phyloP scores from a whole-genome alignment of 768 basidiomycete genomes.

The Tricholoma saponaceum region DNA sequence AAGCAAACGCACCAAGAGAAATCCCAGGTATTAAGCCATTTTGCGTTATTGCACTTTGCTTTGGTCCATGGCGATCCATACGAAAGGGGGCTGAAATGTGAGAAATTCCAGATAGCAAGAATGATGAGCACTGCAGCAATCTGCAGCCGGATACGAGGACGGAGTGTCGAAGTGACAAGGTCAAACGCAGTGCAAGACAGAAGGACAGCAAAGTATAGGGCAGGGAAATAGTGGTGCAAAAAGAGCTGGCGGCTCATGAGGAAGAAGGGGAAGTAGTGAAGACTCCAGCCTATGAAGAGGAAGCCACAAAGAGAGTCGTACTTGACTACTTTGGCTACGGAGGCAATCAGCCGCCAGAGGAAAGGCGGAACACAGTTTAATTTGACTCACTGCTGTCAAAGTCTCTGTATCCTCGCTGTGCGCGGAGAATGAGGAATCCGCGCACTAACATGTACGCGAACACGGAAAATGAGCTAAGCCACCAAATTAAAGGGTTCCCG shows the following conservation, averaged over 20 bases:
- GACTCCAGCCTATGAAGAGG: constrained; percentile 84
- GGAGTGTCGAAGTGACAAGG: constrained; percentile 72
- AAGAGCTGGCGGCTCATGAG: constrained; percentile 97
- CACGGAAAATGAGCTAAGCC: constrained; percentile 72
- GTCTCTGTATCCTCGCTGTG: constrained; percentile 87
- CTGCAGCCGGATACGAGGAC: constrained; percentile 75
- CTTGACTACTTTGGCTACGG: constrained; percentile 79
- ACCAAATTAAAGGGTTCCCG: constrained; percentile 96
- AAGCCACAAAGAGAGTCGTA: constrained; percentile 91
- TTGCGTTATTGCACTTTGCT: constrained; percentile 65
- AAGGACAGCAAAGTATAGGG: constrained; percentile 90
- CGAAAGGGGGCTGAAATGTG: constrained; percentile 71
- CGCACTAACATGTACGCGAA: constrained; percentile 63
- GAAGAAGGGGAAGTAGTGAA: constrained; percentile 98
- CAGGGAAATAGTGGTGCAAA: constrained; percentile 97
- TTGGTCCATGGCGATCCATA: constrained; percentile 91
- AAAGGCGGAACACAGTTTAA: neutral
- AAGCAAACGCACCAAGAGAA: constrained; percentile 68
- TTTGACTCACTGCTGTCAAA: constrained; percentile 79
- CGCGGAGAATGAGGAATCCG: constrained; percentile 79
- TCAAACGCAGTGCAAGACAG: constrained; percentile 79
- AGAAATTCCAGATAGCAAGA: constrained; percentile 74
- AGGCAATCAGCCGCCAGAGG: neutral
- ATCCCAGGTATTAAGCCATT: constrained; percentile 95
- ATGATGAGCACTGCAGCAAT: constrained; percentile 73